A percentile compares a stretch with the other conserved stretches of the same genome.
Conservation (phyloP, 2,329 filamentous ascomycete genomes). For the Chrysoporthe deuterocubensis region DNA sequence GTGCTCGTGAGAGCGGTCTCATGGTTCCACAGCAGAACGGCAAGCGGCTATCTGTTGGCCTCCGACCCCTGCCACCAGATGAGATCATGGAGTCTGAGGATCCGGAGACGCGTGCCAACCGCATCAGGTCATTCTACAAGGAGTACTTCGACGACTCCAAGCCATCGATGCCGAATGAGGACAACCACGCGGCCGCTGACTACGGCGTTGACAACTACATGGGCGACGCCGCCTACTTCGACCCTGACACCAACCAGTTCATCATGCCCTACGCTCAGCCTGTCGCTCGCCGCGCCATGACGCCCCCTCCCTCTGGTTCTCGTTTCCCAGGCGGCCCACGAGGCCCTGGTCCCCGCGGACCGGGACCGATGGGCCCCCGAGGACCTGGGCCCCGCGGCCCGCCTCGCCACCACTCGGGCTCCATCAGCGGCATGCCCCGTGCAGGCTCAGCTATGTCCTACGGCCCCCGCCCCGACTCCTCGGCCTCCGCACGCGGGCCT, state of each 20-base stretch:
- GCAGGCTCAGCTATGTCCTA: conserved; percentile 47
- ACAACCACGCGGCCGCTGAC: conserved; percentile 47
- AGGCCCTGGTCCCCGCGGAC: conserved; percentile 34
- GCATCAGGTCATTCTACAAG: conserved; percentile 98
- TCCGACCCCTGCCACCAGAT: conserved; percentile 86
- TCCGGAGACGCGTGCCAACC: conserved; percentile 90
- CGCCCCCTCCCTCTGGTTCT: conserved; percentile 73
- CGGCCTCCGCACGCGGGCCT: conserved; percentile 43
- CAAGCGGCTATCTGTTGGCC: conserved; percentile 68
- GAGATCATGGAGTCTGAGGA: conserved; percentile 81
- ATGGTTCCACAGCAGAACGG: conserved; percentile 59
- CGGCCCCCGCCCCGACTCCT: conserved; percentile 41
- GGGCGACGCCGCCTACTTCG: conserved; percentile 69
- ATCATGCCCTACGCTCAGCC: conserved; percentile 85
- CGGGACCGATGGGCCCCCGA: conserved; percentile 23
- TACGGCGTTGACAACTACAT: conserved; percentile 65
- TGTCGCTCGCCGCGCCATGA: conserved; percentile 90
- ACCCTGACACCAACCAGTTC: conserved; percentile 71
- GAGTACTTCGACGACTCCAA: conserved; percentile 95
- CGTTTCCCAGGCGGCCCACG: conserved; percentile 47
- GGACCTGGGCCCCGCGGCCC: conserved; percentile 29
- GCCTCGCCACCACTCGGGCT: conserved; percentile 50
- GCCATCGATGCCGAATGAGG: conserved; percentile 33
- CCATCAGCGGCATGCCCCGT: conserved; percentile 56
- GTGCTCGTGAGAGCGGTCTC: conserved; percentile 44